Percentiles rank a stretch among this genome's conserved stretches.
Conservation (phyloP, 225 moss, liverwort and hornwort species). For the Pseudisothecium myosuroides region DNA sequence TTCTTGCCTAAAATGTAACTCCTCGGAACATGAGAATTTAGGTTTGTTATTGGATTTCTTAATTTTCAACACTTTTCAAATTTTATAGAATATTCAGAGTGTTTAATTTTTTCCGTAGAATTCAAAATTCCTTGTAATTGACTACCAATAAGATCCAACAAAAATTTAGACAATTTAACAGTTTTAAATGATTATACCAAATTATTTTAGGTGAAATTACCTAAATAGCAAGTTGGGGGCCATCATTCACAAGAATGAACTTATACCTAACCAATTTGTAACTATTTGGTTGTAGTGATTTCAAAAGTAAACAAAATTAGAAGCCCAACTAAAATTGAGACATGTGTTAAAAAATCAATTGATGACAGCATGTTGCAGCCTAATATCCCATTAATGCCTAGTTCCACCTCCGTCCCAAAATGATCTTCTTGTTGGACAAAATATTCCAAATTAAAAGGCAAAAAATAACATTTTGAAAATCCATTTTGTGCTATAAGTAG, state of each 20-base stretch:
- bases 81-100: background rate
- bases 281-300: too few species aligned
- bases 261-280: too few species aligned
- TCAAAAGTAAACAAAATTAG: background rate
- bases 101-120: background rate
- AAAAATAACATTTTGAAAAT: too few species aligned
- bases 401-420: too few species aligned
- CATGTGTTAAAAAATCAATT: background rate
- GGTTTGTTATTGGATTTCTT: too few species aligned
- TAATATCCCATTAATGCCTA: fast-evolving
- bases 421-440: too few species aligned
- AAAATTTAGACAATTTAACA: background rate
- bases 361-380: fast-evolving
- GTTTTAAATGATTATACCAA: too few species aligned
- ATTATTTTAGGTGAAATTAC: background rate
- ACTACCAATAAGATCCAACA: too few species aligned
- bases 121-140: background rate
- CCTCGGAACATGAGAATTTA: background rate
- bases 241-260: background rate
- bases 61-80: background rate
- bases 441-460: too few species aligned
- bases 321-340: background rate
- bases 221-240: fast-evolving
- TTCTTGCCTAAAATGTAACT: background rate
- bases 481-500: too few species aligned